These are phyloP conservation scores for Tephrocybe sp. DNA, from an alignment of 768 basidiomycete genomes.

Conservation along the genomic window DNA sequence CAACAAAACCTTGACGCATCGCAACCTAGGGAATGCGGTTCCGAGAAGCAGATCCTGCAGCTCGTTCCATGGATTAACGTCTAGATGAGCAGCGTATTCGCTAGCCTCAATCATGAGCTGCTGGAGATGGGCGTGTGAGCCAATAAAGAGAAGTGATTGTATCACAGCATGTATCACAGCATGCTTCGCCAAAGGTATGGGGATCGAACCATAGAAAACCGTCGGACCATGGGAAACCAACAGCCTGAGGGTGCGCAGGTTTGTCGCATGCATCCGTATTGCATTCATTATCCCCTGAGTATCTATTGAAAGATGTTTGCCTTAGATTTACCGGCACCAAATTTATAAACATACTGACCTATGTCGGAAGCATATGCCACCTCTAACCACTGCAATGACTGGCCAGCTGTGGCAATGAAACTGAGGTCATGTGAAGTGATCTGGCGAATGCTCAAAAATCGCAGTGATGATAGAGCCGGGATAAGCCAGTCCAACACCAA, in stretches of 20 bases:
- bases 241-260: conserved; percentile 5
- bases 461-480: conserved; percentile 11
- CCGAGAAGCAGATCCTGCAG: conserved; percentile 4
- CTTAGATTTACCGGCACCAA: neutral
- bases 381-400: conserved; percentile 4
- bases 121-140: neutral
- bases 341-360: neutral
- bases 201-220: too few relatives aligned
- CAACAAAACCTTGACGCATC: conserved; percentile 3
- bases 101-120: neutral
- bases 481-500: conserved; percentile 8
- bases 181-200: neutral
- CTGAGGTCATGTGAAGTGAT: neutral
- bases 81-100: neutral
- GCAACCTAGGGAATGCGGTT: conserved; percentile 3
- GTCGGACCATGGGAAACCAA: too few relatives aligned
- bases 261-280: neutral
- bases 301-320: neutral
- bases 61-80: conserved; percentile 2
- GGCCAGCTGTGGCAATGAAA: conserved; percentile 3
- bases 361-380: neutral
- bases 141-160: conserved; percentile 1
- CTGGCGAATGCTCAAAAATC: neutral
- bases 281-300: conserved; percentile 3
- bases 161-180: neutral